A percentile compares a stretch with the other conserved stretches of the same genome.
These are phyloP conservation scores for Rosa multiflora DNA, from an alignment of 306 rosid species.

Conservation along the genomic window DNA sequence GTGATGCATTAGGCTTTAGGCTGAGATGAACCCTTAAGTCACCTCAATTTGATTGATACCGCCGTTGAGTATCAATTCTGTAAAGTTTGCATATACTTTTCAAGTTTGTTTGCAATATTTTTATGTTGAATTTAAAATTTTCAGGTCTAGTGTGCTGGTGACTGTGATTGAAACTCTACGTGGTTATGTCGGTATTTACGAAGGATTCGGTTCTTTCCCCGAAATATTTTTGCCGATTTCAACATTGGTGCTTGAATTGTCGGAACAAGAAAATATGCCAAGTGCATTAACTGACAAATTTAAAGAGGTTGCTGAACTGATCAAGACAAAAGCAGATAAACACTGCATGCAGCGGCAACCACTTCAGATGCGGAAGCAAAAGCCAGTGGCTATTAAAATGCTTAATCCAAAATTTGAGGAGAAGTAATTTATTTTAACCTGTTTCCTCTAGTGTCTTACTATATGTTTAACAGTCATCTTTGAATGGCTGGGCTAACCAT, in stretches of 20 bases:
- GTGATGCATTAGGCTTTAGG: neutral
- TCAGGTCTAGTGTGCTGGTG: slow-evolving; percentile 70
- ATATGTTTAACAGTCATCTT: neutral
- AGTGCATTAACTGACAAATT: slow-evolving; percentile 45
- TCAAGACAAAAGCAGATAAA: slow-evolving; percentile 51
- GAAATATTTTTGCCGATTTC: slow-evolving; percentile 72
- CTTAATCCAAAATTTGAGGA: slow-evolving; percentile 80
- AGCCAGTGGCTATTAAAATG: slow-evolving; percentile 77
- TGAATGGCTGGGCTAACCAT: slow-evolving; percentile 19
- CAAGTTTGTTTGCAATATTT: neutral
- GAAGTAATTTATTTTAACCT: slow-evolving; percentile 47
- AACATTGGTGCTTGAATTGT: slow-evolving; percentile 46
- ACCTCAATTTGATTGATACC: neutral
- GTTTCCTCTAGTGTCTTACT: neutral
- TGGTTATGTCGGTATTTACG: slow-evolving; percentile 52
- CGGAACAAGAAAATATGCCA: slow-evolving; percentile 51
- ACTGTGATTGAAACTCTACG: slow-evolving; percentile 59
- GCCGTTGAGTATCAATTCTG: neutral
- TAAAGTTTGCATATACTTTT: neutral
- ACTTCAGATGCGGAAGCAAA: slow-evolving; percentile 83
- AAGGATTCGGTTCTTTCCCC: slow-evolving; percentile 73
- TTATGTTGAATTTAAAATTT: slow-evolving; percentile 9
- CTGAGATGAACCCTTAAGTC: neutral
- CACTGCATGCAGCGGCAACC: slow-evolving; percentile 57
- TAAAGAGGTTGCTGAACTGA: slow-evolving; percentile 53